phyloP scores from a whole-genome alignment of 1,139 yeast genomes.

The Saccharomyces hybrid region DNA sequence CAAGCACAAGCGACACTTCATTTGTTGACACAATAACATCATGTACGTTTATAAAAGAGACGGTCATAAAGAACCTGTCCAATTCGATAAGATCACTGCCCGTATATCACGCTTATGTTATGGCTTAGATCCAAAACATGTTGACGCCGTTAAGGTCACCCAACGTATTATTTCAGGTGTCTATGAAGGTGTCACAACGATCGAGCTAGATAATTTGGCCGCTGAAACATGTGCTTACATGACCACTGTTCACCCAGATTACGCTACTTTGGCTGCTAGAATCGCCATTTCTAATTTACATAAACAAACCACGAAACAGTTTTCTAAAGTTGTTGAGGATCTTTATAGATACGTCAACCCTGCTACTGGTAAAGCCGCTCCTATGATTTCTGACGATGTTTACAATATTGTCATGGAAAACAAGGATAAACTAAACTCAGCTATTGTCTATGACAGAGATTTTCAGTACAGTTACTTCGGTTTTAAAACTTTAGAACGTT shows the following conservation, averaged over 20 bases:
- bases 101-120: conserved; percentile 65
- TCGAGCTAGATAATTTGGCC: conserved; percentile 88
- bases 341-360: conserved; percentile 66
- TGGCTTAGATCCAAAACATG: conserved; percentile 74
- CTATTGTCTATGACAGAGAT: conserved; percentile 74
- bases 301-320: conserved; percentile 80
- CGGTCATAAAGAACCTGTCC: conserved; percentile 81
- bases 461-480: conserved; percentile 76
- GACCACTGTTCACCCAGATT: conserved; percentile 96
- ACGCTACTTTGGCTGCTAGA: conserved; percentile 90
- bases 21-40: not conserved
- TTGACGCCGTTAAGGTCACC: conserved; percentile 83
- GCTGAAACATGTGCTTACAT: conserved; percentile 96
- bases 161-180: conserved; percentile 87
- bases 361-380: conserved; percentile 50
- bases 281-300: conserved; percentile 87
- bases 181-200: conserved; percentile 92
- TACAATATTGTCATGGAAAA: conserved; percentile 53
- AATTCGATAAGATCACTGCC: conserved; percentile 69
- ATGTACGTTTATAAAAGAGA: conserved; percentile 42
- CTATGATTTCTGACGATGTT: conserved; percentile 58
- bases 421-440: conserved; percentile 61
- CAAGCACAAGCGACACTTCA: not conserved
- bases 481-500: conserved; percentile 76
- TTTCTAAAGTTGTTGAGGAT: conserved; percentile 61